Base-by-base conservation (phyloP, 2,329 filamentous ascomycete species). In the Monosporascus sp. region DNA sequence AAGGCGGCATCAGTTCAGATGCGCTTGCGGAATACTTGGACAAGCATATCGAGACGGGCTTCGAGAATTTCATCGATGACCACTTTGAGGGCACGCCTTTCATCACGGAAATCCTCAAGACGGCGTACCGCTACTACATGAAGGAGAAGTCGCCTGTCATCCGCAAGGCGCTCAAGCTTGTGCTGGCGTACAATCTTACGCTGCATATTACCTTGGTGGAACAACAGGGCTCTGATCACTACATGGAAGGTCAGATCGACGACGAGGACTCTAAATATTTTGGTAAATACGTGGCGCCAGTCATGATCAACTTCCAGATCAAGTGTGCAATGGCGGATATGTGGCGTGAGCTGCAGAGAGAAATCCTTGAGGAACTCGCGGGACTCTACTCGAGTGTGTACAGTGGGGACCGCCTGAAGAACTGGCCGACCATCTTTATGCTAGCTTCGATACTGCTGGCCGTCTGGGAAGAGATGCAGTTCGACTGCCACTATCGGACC, bases 221-320 rank as follows among this genome's bases (percentile, higher is more conserved):
- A 74, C 91, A 90, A 61, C 82, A 94, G 55, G 89, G 89, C 20
- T 86, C 90, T 16, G 91, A 96, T 66, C 84, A 91, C 58, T 75
- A 78, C 24, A 78, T 92, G 68, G 80, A 89, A 52, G 93, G 92
- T 59, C 87, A 89, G 75, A 93, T 97, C 59, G 85, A 93, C 50
- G 89, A 94, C 65, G 84, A 89, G 65, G 83, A 87, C 51, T 96
- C 91, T 60, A 94, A 90, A 70, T 97, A 88, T 78, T 87, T 82
- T 64, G 92, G 92, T 66, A 93, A 93, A 78, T 92, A 88, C 37
- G 86, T 96, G 58, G 93, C 93, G 17, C 93, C 93, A 14, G 92
- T 97, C 68, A 96, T 97, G 92, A 95, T 97, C 82, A 97, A 97
- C 79, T 97, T 97, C 83, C 91, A 97, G 77, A 91, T 97, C 78